These are phyloP conservation scores for Polytrichum commune DNA, from an alignment of 225 moss, liverwort and hornwort genomes.

Conservation along the genomic window DNA sequence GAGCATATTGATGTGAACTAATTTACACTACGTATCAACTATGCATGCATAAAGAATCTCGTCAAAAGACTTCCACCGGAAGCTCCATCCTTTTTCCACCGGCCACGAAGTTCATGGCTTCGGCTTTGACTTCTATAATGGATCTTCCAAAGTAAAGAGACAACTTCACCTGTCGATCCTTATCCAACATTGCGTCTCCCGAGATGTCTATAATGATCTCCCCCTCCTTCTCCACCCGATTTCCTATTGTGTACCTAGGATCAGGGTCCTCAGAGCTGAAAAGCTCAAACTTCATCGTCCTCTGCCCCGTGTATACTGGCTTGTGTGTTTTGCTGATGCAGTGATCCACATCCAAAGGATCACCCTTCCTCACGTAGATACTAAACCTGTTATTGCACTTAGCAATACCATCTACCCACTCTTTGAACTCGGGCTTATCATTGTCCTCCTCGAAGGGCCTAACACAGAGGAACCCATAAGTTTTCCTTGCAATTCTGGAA, in stretches of 20 bases:
- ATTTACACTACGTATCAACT: no score
- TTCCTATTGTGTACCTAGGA: slow-evolving; percentile 38
- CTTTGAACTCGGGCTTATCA: slow-evolving; percentile 24
- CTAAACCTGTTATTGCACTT: slow-evolving; percentile 33
- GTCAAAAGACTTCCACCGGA: slow-evolving; percentile 6
- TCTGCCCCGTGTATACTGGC: slow-evolving; percentile 27
- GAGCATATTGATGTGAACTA: no score
- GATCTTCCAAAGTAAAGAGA: slow-evolving; percentile 57
- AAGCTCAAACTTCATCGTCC: slow-evolving; percentile 12
- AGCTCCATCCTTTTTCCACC: slow-evolving; percentile 10
- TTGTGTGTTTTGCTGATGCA: slow-evolving; percentile 22
- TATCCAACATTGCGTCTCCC: slow-evolving; percentile 17
- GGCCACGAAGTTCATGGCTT: slow-evolving; percentile 36
- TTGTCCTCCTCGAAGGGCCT: slow-evolving; percentile 15
- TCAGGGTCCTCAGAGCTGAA: slow-evolving; percentile 31
- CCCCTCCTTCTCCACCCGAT: slow-evolving; percentile 33
- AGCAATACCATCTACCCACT: slow-evolving; percentile 29
- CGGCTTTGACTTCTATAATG: slow-evolving; percentile 40
- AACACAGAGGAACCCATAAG: slow-evolving; percentile 35
- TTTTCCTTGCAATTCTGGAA: slow-evolving; percentile 44
- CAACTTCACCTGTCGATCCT: slow-evolving; percentile 15
- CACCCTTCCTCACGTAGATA: slow-evolving; percentile 23
- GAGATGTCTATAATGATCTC: slow-evolving; percentile 42
- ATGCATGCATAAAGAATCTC: no score
- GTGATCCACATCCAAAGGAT: slow-evolving; percentile 22